Base-by-base conservation (phyloP, 345 rosid species). In the Pelargonium nanum region DNA sequence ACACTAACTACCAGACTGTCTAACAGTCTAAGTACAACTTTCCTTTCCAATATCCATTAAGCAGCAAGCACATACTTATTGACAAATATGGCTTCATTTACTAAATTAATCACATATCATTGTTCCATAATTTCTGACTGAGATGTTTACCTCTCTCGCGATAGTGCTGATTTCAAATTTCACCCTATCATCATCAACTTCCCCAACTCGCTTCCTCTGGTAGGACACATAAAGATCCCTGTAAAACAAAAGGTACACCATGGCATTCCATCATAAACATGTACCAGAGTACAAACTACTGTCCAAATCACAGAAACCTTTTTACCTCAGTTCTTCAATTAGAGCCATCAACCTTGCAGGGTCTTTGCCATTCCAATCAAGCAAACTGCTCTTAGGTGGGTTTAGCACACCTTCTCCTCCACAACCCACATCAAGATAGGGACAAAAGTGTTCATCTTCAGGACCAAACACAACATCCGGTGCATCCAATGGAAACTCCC, bases 161-260 rank as follows among this genome's bases (percentile, higher is more conserved):
- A 93, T 84, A 16, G 99, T 93, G 83, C 87, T 83, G 34, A 85
- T 75, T 70, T 93, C 97, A 72, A 93, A 93, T 68, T 74, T 87
- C 24, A 93, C 64, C 24, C 99, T 76, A 59, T 85, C 95, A 69
- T 89, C 99, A 67, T 93, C 90, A 59, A 93, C 85, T 73, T 75
- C 78, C 34, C 76, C 90, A 1, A 84, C 91, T 7, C 83, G 86
- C 70, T 65, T 84, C 70, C 71, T 68, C 82, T 89, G 96, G 70
- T 82, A 87, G 19, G 65, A 50, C 68, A 67, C 55, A 60, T 87
- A 93, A 61, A 74, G 84, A 71, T 81, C 81, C 87, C 99, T 93
- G 64, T 25, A 62, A 53, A 63, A 24, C 20, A 68, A 26, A 63
- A 48, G 3, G 26, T 16, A 55, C 2, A 55, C 44, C 30, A 54